Base-by-base conservation (phyloP, 805 yeast species). In the Saccharomycopsis babjevae region DNA sequence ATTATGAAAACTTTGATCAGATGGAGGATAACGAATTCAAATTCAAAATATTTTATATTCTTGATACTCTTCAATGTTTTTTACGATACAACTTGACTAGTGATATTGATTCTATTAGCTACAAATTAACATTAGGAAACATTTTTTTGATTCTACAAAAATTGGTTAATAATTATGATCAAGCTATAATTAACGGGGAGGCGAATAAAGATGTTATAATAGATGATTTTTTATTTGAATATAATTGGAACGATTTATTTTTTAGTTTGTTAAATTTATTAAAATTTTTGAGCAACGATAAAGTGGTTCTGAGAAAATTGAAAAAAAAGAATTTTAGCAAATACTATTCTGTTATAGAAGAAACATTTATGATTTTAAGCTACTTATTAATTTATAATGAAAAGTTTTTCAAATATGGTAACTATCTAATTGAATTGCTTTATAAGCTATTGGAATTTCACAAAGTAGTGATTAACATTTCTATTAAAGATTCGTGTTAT, bases 31-130 rank as follows among this genome's bases (percentile, higher is more conserved):
- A 65, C 28, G 72, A 71, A 1, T 61, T 61, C 54, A 75, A 74
- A 52, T 68, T 74, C 1, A 61, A 72, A 11, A 64, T 73, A 42
- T 70, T 76, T 32, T 77, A 73, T 59, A 68, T 74, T 15, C 57
- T 75, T 42, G 77, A 75, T 62, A 62, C 66, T 30, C 55, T 73
- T 6, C 72, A 69, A 54, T 67, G 71, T 39, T 67, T 74, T 25
- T 38, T 75, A 8, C 59, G 79, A 46, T 77, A 72, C 68, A 77
- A 77, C 60, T 67, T 76, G 57, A 74, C 78, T 43, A 72, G 69
- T 56, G 72, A 68, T 57, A 63, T 77, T 42, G 72, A 73, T 62
- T 60, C 73, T 5, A 71, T 67, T 20, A 74, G 74, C 60, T 71
- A 65, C 58, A 69, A 68, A 57, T 61, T 75, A 57, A 70, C 71